Conservation (phyloP, 139 green algal species). For the Auxenochlorella pyrenoidosa region DNA sequence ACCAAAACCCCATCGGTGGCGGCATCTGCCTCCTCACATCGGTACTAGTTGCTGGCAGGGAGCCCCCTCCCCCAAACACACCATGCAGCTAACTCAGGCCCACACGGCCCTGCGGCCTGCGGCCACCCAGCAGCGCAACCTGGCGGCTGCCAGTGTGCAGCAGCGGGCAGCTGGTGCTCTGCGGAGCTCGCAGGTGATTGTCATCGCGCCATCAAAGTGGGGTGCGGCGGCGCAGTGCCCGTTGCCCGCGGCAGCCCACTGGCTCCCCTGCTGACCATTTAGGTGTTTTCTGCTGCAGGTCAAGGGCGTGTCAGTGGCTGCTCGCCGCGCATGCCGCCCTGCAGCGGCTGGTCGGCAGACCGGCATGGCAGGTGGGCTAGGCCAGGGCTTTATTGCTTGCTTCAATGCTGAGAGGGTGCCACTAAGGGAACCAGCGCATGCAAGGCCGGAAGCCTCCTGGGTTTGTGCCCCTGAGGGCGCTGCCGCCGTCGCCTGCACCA, state of each 20-base stretch:
- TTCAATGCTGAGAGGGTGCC: background rate
- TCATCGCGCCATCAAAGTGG: background rate
- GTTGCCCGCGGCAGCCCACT: background rate
- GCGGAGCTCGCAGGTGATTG: background rate
- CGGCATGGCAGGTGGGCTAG: slow-evolving; percentile 5
- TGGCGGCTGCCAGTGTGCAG: background rate
- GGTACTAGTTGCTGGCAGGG: no score
- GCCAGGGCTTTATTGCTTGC: background rate
- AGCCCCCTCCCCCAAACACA: no score
- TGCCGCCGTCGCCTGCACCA: background rate
- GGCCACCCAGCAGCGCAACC: no score
- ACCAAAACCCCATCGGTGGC: no score
- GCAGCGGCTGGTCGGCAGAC: background rate
- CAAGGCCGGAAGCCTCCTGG: background rate
- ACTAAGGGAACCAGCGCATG: no score
- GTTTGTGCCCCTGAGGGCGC: background rate
- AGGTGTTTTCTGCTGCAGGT: slow-evolving; percentile 3
- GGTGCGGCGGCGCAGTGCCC: background rate
- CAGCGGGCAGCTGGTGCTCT: background rate
- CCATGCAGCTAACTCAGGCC: no score
- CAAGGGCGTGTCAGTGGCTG: background rate
- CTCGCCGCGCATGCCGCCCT: background rate
- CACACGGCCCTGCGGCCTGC: no score
- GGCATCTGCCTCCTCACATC: no score
- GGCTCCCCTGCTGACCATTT: background rate